These are phyloP conservation scores for Tricholoma sp. DNA, from an alignment of 768 basidiomycete species.

Conservation along the genomic window DNA sequence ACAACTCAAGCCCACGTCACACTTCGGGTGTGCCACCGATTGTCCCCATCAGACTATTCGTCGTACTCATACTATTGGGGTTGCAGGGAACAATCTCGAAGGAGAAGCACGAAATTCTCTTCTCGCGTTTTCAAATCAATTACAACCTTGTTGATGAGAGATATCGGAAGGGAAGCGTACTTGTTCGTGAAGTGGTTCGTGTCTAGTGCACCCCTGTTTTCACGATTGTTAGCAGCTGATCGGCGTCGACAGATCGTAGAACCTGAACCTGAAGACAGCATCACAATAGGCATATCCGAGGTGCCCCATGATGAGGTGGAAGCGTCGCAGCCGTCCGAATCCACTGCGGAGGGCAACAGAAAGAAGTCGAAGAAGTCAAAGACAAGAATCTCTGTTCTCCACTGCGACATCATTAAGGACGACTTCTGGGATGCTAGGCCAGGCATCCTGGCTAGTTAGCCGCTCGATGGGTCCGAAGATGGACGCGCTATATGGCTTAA, in stretches of 20 bases:
- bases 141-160: constrained; percentile 72
- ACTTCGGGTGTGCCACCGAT: constrained; percentile 48
- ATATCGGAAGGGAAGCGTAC: constrained; percentile 80
- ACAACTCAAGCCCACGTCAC: constrained; percentile 78
- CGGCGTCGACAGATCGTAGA: constrained; percentile 3
- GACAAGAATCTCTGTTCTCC: constrained; percentile 53
- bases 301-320: neutral
- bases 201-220: neutral
- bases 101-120: constrained; percentile 90
- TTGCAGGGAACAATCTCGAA: constrained; percentile 81
- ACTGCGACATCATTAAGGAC: constrained; percentile 81
- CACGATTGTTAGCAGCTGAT: neutral
- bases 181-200: constrained; percentile 62
- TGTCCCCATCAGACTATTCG: neutral
- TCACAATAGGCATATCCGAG: neutral
- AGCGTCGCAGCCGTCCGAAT: constrained; percentile 1
- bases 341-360: neutral
- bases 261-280: neutral
- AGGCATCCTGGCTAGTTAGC: constrained; percentile 37
- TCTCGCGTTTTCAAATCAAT: constrained; percentile 76
- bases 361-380: constrained; percentile 24
- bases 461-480: neutral
- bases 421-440: constrained; percentile 72
- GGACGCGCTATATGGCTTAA: neutral
- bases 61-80: neutral